Evolutionary conservation across 2,329 filamentous ascomycete species (phyloP).

Genomic region (Paraphoma chrysanthemicola): DNA sequence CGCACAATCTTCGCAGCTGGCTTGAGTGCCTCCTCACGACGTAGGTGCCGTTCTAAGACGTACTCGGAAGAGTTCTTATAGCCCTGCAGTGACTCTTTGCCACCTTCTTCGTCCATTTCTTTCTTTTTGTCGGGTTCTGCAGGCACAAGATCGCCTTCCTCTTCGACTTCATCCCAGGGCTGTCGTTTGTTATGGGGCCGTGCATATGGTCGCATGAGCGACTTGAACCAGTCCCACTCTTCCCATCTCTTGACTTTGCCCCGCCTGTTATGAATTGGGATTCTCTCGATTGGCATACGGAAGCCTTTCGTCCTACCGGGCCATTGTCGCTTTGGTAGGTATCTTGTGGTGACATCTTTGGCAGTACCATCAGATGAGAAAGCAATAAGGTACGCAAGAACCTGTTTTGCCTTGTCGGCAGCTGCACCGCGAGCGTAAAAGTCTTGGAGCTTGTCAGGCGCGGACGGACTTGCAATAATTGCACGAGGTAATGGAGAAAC

Average conservation of each 20-base stretch:
- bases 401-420: conserved; percentile 85
- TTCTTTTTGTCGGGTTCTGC: conserved; percentile 66
- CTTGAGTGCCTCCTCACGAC: conserved; percentile 86
- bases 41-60: conserved; percentile 83
- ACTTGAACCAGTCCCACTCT: conserved; percentile 87
- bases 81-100: conserved; percentile 79
- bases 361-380: conserved; percentile 85
- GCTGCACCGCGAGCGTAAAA: conserved; percentile 85
- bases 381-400: conserved; percentile 87
- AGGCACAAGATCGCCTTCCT: conserved; percentile 76
- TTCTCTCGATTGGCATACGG: conserved; percentile 78
- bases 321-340: conserved; percentile 80
- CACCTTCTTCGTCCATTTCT: conserved; percentile 75
- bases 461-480: conserved; percentile 64
- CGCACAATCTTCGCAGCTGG: conserved; percentile 73
- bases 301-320: conserved; percentile 90
- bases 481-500: conserved; percentile 72
- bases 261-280: conserved; percentile 77
- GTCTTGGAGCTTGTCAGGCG: conserved; percentile 72
- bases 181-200: conserved; percentile 64
- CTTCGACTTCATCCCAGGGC: conserved; percentile 79
- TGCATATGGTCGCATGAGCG: conserved; percentile 76
- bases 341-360: conserved; percentile 93
- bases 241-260: conserved; percentile 81
- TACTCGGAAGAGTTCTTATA: conserved; percentile 88